Evolutionary conservation across 2,329 filamentous ascomycete genomes (phyloP).

Genomic region (Fusarium musae): DNA sequence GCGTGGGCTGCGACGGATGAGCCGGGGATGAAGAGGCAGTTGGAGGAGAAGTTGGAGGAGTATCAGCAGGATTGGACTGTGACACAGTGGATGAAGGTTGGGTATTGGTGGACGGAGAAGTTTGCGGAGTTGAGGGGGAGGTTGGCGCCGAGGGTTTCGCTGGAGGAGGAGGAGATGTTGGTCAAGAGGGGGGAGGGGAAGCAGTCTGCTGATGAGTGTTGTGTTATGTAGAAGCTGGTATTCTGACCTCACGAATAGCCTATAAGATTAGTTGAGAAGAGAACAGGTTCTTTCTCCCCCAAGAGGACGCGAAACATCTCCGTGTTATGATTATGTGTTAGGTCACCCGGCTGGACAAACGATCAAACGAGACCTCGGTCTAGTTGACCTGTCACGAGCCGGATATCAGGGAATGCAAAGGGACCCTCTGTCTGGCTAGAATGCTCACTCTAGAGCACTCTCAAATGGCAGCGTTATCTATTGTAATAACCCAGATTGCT

Average conservation of each 20-base stretch:
- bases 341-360: fast-evolving
- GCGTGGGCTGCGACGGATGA: slow-evolving; percentile 36
- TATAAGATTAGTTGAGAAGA: not conserved
- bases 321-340: fast-evolving
- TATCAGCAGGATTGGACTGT: slow-evolving; percentile 33
- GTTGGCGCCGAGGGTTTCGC: slow-evolving; percentile 3
- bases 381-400: not conserved
- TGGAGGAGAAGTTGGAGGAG: slow-evolving; percentile 17
- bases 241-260: not conserved
- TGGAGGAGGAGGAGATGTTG: not conserved
- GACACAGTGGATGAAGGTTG: slow-evolving; percentile 26
- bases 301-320: not conserved
- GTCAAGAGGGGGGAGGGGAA: not conserved
- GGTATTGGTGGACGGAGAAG: slow-evolving; percentile 30
- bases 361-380: no score
- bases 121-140: slow-evolving; percentile 21
- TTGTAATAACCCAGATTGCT: not conserved
- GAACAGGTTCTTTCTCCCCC: not conserved
- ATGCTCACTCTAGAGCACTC: fast-evolving
- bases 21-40: slow-evolving; percentile 13
- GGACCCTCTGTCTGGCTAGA: no score
- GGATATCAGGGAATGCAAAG: no score
- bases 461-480: fast-evolving
- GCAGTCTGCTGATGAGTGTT: slow-evolving; percentile 22
- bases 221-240: slow-evolving; percentile 15